Evolutionary conservation across 2,329 filamentous ascomycete species (phyloP).

Genomic region (Fusarium aywerte): DNA sequence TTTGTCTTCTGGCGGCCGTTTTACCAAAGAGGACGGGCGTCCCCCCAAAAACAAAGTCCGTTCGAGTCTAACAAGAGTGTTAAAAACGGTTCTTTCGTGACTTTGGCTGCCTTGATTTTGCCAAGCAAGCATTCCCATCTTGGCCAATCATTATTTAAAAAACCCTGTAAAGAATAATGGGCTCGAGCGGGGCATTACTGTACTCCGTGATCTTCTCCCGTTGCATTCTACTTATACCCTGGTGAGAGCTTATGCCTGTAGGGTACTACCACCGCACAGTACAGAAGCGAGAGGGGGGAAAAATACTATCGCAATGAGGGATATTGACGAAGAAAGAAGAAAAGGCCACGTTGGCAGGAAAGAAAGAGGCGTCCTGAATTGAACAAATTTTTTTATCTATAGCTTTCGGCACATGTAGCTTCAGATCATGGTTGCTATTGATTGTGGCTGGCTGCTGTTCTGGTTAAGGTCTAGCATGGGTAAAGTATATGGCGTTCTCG

Average conservation of each 20-base stretch:
- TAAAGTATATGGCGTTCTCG: conserved; percentile 17
- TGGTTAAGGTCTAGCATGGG: conserved; percentile 24
- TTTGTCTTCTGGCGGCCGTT: conserved; percentile 10
- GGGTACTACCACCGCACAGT: not conserved
- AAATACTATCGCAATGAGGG: not conserved
- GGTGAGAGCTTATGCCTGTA: conserved; percentile 4
- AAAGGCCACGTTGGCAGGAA: not conserved
- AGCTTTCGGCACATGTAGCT: conserved; percentile 18
- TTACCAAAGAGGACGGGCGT: conserved; percentile 16
- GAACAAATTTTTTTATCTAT: not conserved
- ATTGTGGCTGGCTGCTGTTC: conserved; percentile 38
- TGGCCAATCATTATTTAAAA: conserved; percentile 22
- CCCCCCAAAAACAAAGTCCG: not conserved
- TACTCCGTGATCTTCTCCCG: conserved; percentile 12
- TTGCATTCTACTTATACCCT: conserved; percentile 19
- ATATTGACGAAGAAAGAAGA: conserved; percentile 3
- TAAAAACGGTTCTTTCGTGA: conserved; percentile 17
- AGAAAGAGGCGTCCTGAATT: conserved; percentile 17
- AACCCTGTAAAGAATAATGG: conserved; percentile 22
- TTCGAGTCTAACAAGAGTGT: not conserved
- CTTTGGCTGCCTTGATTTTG: conserved; percentile 15
- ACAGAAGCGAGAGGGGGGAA: not conserved
- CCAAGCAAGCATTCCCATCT: conserved; percentile 31
- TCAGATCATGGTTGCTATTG: conserved; percentile 15
- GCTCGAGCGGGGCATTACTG: conserved; percentile 10